Evolutionary conservation across 2,329 filamentous ascomycete species (phyloP).

Genomic region (Cytospora paraplurivora): DNA sequence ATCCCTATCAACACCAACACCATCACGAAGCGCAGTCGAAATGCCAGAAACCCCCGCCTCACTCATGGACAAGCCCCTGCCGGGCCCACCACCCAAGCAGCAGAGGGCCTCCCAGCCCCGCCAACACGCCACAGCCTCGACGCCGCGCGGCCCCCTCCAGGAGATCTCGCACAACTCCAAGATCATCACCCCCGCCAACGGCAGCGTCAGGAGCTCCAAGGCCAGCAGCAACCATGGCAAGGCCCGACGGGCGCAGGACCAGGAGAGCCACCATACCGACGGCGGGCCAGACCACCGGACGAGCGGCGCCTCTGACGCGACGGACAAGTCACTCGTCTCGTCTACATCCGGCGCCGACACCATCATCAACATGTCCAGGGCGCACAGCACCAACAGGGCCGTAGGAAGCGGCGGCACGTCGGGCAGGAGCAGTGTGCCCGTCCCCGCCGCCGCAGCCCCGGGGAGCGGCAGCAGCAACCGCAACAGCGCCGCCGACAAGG

Average conservation of each 20-base stretch:
- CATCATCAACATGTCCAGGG: conserved; percentile 13
- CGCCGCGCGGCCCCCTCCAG: neutral
- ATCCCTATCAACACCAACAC: neutral
- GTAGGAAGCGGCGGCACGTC: conserved; percentile 5
- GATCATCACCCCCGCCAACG: neutral
- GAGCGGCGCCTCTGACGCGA: conserved; percentile 8
- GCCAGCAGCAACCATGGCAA: neutral
- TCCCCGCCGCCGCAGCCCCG: too few species aligned
- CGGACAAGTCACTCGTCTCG: neutral
- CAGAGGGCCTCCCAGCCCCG: neutral
- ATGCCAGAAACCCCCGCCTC: conserved; percentile 1
- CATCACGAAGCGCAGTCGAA: neutral
- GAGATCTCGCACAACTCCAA: neutral
- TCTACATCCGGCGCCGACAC: conserved; percentile 15
- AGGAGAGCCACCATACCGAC: neutral
- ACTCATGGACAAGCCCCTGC: conserved; percentile 5
- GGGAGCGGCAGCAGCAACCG: neutral
- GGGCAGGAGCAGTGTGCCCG: neutral
- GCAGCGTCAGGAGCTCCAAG: neutral
- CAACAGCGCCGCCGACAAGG: neutral
- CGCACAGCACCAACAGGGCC: conserved; percentile 7
- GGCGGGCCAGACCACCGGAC: conserved; percentile 1
- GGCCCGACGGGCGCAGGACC: neutral
- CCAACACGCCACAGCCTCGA: neutral
- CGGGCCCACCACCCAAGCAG: neutral